phyloP scores from a whole-genome alignment of 257 asterid species.

The Capsicum rhomboideum region DNA sequence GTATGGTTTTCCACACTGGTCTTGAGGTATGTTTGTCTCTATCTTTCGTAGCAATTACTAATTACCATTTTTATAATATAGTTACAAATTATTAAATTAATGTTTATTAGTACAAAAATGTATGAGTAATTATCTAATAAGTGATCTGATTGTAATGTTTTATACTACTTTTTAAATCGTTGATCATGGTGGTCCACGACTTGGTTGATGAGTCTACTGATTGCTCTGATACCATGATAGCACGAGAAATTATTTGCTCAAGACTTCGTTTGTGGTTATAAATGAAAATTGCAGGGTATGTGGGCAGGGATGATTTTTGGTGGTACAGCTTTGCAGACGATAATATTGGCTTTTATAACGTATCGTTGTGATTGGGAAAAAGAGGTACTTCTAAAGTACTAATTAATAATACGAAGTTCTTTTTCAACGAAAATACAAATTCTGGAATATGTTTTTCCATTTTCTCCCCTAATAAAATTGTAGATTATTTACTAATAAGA shows the following conservation, averaged over 20 bases:
- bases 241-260: neutral
- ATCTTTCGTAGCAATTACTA: neutral
- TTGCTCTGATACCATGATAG: neutral
- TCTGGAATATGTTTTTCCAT: neutral
- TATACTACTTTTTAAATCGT: neutral
- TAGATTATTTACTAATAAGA: too few species aligned
- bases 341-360: conserved; percentile 20
- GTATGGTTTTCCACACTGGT: conserved; percentile 28
- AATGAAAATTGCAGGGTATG: conserved; percentile 16
- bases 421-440: neutral
- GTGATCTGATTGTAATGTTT: neutral
- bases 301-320: conserved; percentile 58
- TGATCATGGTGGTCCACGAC: neutral
- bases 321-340: conserved; percentile 38
- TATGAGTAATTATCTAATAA: neutral
- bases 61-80: neutral
- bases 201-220: neutral
- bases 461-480: too few species aligned
- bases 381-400: too few species aligned
- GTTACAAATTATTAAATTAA: neutral
- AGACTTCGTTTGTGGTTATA: neutral
- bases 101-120: too few species aligned
- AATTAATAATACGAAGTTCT: neutral
- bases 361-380: conserved; percentile 35
- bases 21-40: conserved; percentile 21